Conservation (phyloP, 768 basidiomycete species). For the Mycena indigotica region DNA sequence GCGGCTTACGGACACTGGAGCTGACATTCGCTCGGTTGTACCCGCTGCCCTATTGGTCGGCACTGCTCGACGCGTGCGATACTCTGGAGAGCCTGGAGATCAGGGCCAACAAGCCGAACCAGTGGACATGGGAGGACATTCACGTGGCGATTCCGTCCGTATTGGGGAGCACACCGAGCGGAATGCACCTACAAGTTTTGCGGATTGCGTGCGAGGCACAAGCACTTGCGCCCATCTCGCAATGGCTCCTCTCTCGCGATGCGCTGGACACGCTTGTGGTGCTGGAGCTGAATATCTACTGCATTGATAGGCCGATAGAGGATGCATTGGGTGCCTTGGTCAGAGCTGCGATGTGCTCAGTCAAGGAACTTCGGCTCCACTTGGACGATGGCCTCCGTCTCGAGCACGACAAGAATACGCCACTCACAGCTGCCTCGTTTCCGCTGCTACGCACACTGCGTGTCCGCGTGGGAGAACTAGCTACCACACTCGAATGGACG, state of each 20-base stretch:
- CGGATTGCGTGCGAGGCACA: conserved; percentile 12
- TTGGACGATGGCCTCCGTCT: too few relatives aligned
- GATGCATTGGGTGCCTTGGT: conserved; percentile 11
- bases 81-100: conserved; percentile 1
- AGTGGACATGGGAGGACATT: conserved; percentile 3
- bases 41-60: conserved; percentile 13
- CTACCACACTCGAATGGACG: too few relatives aligned
- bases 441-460: too few relatives aligned
- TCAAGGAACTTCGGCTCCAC: conserved; percentile 10
- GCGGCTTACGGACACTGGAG: conserved; percentile 6
- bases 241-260: conserved; percentile 15
- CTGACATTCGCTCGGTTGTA: conserved; percentile 6
- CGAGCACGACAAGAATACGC: too few relatives aligned
- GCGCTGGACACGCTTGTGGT: conserved; percentile 5
- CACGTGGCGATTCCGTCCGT: background rate
- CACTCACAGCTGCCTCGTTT: too few relatives aligned
- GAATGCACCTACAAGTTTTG: conserved; percentile 8
- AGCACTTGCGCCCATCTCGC: conserved; percentile 7
- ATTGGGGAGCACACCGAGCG: background rate
- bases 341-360: background rate
- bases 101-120: background rate
- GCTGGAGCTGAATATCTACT: conserved; percentile 12
- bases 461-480: too few relatives aligned
- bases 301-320: background rate
- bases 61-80: conserved; percentile 16